These are phyloP conservation scores for Boletus insuetus DNA, from an alignment of 768 basidiomycete genomes.

Conservation along the genomic window DNA sequence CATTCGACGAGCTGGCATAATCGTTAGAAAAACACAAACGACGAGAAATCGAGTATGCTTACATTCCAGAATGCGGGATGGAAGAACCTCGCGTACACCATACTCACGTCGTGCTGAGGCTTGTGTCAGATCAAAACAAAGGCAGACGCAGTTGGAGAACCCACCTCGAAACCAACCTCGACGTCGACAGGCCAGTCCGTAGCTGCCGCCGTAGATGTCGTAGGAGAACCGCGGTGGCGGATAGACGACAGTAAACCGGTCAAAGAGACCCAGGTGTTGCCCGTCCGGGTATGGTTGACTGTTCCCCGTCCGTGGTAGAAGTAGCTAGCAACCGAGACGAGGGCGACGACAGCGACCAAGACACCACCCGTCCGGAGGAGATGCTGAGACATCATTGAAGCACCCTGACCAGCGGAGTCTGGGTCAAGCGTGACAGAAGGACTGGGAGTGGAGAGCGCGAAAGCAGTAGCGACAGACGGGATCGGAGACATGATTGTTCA, in stretches of 20 bases:
- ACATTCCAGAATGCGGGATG: constrained; percentile 23
- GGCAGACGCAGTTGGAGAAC: neutral
- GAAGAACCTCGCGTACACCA: constrained; percentile 22
- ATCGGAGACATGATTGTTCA: neutral
- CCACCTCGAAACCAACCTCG: constrained; percentile 13
- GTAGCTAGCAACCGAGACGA: constrained; percentile 16
- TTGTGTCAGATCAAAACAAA: neutral
- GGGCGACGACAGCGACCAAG: constrained; percentile 5
- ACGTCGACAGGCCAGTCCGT: constrained; percentile 1
- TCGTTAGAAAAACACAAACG: neutral
- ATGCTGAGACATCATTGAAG: neutral
- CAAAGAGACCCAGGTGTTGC: constrained; percentile 6
- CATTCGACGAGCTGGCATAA: constrained; percentile 10
- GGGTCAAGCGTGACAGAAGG: constrained; percentile 1
- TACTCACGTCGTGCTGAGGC: constrained; percentile 12
- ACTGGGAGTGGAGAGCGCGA: neutral
- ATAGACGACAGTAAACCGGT: constrained; percentile 7
- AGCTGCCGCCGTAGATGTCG: neutral
- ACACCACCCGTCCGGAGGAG: constrained; percentile 13
- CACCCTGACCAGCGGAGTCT: neutral
- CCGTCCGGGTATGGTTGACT: neutral
- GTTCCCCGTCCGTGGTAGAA: constrained; percentile 9
- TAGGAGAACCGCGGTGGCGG: neutral
- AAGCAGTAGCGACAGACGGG: constrained; percentile 6
- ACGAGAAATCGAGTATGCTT: neutral